Conservation (phyloP, 768 basidiomycete species). For the Serendipita sp. region DNA sequence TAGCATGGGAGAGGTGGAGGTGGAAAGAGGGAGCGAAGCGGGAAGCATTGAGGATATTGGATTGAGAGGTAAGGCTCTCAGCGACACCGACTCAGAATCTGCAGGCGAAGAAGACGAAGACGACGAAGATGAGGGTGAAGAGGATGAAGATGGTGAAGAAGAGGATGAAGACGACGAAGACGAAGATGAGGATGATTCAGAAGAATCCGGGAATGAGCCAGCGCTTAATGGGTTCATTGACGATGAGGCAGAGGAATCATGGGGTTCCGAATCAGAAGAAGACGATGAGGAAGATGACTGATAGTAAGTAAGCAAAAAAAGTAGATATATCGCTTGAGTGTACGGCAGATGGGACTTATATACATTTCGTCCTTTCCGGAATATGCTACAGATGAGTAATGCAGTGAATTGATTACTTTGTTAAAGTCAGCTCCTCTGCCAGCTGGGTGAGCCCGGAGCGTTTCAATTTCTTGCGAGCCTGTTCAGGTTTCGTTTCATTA, state of each 20-base stretch:
- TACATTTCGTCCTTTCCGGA: not conserved
- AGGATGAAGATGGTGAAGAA: constrained; percentile 16
- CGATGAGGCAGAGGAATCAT: constrained; percentile 20
- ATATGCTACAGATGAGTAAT: not conserved
- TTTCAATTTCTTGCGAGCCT: not conserved
- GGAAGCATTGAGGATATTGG: constrained; percentile 43
- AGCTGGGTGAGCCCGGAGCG: not conserved
- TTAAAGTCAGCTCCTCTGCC: not conserved
- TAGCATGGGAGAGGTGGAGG: constrained; percentile 43
- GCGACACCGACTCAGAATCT: constrained; percentile 34
- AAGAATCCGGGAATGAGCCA: constrained; percentile 7
- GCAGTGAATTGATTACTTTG: not conserved
- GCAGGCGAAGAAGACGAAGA: constrained; percentile 46
- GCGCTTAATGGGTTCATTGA: constrained; percentile 16
- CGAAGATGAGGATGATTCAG: constrained; percentile 24
- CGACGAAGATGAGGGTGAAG: constrained; percentile 33
- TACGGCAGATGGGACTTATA: not conserved
- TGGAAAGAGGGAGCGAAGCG: constrained; percentile 48
- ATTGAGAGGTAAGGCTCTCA: constrained; percentile 15
- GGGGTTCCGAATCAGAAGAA: constrained; percentile 16
- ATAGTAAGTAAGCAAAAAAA: not conserved
- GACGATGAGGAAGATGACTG: constrained; percentile 14
- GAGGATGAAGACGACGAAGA: constrained; percentile 28
- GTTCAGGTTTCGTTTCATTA: not conserved
- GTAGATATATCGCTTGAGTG: not conserved